A percentile compares a stretch with the other conserved stretches of the same genome.
phyloP scores from a whole-genome alignment of 163 green algal genomes.

The Chlorella variabilis region DNA sequence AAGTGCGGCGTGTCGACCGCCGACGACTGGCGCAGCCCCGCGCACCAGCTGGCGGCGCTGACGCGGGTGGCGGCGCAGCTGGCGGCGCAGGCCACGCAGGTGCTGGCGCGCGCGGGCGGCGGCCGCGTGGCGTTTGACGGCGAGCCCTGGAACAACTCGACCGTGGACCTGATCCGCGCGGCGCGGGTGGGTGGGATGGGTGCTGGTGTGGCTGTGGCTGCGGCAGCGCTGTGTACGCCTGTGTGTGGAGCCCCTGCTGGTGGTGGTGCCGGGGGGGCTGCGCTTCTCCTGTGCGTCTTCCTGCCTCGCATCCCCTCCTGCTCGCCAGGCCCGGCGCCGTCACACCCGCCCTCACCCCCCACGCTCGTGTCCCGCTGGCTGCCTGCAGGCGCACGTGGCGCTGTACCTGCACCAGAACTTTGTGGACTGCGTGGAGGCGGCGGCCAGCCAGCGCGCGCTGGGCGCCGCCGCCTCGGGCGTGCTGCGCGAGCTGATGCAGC shows the following conservation, averaged over 20 bases:
- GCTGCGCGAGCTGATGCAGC: conserved; percentile 68
- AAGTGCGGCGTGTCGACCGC: conserved; percentile 30
- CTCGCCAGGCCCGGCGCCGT: no score
- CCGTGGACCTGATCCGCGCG: conserved; percentile 69
- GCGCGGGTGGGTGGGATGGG: conserved; percentile 34
- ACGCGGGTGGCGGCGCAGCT: conserved; percentile 58
- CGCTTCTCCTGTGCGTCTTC: no score
- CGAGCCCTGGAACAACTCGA: conserved; percentile 76
- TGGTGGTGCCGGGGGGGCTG: no score
- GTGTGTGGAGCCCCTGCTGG: no score
- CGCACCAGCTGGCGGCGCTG: conserved; percentile 50
- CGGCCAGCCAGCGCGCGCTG: conserved; percentile 31
- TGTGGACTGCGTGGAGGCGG: conserved; percentile 43
- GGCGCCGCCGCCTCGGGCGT: conserved; percentile 37
- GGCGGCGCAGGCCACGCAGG: conserved; percentile 45
- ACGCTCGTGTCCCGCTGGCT: no score
- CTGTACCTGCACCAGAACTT: conserved; percentile 73
- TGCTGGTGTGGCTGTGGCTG: neutral
- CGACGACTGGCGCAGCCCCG: conserved; percentile 47
- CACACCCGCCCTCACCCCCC: neutral
- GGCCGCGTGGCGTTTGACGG: conserved; percentile 75
- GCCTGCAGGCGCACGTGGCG: conserved; percentile 66
- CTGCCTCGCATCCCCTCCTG: no score
- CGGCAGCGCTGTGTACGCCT: no score
- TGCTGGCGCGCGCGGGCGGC: conserved; percentile 32